Base-by-base conservation (phyloP, 2,329 filamentous ascomycete genomes). In the Setomelanomma holmii region DNA sequence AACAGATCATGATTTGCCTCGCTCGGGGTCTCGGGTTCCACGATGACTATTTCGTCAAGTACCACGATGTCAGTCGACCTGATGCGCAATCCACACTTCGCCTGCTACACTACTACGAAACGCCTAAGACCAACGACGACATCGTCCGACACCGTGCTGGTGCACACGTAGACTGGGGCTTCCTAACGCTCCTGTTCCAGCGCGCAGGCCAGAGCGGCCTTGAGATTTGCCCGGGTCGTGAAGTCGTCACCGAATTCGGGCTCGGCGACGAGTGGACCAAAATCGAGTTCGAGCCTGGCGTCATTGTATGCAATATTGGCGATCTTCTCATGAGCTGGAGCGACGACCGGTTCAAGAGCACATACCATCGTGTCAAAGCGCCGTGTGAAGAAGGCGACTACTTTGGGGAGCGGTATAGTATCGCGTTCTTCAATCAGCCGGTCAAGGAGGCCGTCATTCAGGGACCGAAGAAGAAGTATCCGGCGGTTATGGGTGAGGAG, bases 391-490 rank as follows among this genome's bases (percentile, higher is more conserved):
- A 76, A 0, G 77, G 75, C 2, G 78, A 80, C 40, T 85, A 81
- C 65, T 88, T 81, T 60, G 84, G 84, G 4, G 79, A 82, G 58
- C 78, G 86, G 36, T 88, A 86, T 67, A 86, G 83, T 66, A 84
- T 89, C 66, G 86, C 86, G 6, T 88, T 83, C 61, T 88, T 88
- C 71, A 88, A 87, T 58, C 85, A 88, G 73, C 84, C 85, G 0
- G 82, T 80, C 66, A 80, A 78, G 49, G 82, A 86, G 67, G 79
- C 80, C 8, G 64, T 77, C 56, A 86, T 88, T 34, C 84, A 87
- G 64, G 86, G 85, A 0, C 85, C 84, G 1, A 42, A 73, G 67
- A 84, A 84, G 73, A 88, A 87, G 71, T 88, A 88, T 69, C 81
- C 83, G 2, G 66, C 79, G 50, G 78, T 88, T 12, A 87, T 84